phyloP scores from a whole-genome alignment of 345 rosid genomes.

The Populus alba region DNA sequence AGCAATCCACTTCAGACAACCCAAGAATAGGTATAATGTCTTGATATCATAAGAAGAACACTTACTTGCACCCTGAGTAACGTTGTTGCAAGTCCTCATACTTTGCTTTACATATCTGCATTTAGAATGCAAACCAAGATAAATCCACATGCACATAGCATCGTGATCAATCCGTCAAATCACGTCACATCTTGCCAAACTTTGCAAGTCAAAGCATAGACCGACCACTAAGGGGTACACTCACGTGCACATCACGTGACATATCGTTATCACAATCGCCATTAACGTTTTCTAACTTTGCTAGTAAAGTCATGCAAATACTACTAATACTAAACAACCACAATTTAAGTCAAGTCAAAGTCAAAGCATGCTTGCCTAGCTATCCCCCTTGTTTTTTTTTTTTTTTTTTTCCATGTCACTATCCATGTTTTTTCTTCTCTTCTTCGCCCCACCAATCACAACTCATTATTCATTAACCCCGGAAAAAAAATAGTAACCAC shows the following conservation, averaged over 20 bases:
- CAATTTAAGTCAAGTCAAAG: not conserved
- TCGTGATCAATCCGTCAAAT: not conserved
- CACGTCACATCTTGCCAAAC: not conserved
- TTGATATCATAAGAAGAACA: not conserved
- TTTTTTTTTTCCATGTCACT: constrained; percentile 7
- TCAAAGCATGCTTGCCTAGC: constrained; percentile 22
- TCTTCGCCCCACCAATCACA: not conserved
- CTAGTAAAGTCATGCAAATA: constrained; percentile 11
- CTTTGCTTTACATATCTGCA: constrained; percentile 75
- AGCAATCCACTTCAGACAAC: not conserved
- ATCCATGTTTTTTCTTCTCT: constrained; percentile 1
- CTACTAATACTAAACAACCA: not conserved
- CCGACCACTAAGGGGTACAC: not conserved
- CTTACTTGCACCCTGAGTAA: constrained; percentile 69
- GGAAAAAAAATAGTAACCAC: not conserved
- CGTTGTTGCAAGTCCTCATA: constrained; percentile 65
- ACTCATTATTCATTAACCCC: not conserved
- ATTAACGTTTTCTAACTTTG: not conserved
- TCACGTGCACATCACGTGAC: constrained; percentile 17
- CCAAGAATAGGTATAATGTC: not conserved
- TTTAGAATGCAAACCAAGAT: not conserved
- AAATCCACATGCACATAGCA: not conserved
- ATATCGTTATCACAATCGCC: not conserved
- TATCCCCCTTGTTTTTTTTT: not conserved
- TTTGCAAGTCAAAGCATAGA: too few species aligned